Conservation (phyloP, 768 basidiomycete species). For the Rhodotorula sphaerocarpa region DNA sequence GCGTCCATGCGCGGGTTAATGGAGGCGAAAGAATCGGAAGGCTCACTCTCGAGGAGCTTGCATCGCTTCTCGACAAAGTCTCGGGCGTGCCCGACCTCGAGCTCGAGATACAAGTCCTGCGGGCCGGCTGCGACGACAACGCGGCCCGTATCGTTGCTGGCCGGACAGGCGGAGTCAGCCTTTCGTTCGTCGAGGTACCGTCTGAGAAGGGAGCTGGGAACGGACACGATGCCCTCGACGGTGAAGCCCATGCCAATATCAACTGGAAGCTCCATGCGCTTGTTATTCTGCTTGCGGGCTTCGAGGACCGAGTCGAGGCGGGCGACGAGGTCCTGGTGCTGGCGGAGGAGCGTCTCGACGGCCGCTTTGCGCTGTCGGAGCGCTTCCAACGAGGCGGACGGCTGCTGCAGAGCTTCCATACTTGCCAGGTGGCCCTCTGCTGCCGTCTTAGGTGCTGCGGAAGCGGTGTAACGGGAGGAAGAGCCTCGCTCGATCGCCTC, state of each 20-base stretch:
- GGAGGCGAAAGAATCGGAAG: too few relatives aligned
- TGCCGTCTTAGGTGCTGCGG: too few relatives aligned
- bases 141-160: constrained; percentile 6
- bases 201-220: neutral
- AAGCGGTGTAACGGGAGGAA: too few relatives aligned
- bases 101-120: constrained; percentile 22
- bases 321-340: neutral
- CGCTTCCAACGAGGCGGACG: neutral
- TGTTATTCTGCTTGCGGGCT: neutral
- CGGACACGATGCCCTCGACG: constrained; percentile 22
- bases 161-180: too few relatives aligned
- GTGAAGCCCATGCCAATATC: constrained; percentile 8
- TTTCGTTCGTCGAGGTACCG: too few relatives aligned
- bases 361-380: neutral
- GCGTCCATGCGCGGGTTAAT: too few relatives aligned
- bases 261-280: constrained; percentile 2
- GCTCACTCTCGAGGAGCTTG: constrained; percentile 9
- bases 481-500: too few relatives aligned
- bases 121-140: constrained; percentile 8
- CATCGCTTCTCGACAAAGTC: constrained; percentile 6
- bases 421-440: too few relatives aligned
- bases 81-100: constrained; percentile 6
- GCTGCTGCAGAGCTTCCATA: constrained; percentile 2
- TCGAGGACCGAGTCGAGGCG: neutral
- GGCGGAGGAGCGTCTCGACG: neutral